Conservation (phyloP, 202 grass and related monocot species). For the Setaria italica region DNA sequence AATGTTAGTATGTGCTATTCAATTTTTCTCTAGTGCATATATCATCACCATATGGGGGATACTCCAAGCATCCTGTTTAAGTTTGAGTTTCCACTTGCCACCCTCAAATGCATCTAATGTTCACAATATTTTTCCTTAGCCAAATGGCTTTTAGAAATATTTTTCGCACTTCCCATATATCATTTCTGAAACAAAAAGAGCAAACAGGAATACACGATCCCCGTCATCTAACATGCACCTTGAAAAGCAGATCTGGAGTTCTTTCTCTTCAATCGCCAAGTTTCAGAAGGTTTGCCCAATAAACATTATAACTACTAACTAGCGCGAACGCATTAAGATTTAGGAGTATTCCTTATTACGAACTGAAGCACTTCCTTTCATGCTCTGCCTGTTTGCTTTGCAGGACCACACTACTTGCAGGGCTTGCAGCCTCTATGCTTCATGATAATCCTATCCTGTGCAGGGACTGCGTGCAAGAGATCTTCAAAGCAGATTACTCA, state of each 20-base stretch:
- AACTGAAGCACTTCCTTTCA: neutral
- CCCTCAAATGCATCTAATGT: neutral
- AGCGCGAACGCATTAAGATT: too few relatives aligned
- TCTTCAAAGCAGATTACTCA: neutral
- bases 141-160: neutral
- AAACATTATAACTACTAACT: neutral
- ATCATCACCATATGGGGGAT: too few relatives aligned
- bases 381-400: neutral
- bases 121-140: neutral
- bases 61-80: neutral
- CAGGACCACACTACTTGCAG: slow-evolving; percentile 4
- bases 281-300: too few relatives aligned
- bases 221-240: neutral
- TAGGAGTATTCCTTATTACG: neutral
- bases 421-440: neutral
- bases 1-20: neutral
- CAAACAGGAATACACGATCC: too few relatives aligned
- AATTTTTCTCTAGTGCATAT: too few relatives aligned
- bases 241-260: neutral
- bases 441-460: neutral
- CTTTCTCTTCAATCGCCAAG: neutral
- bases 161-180: neutral
- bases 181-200: neutral
- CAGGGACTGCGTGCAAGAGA: neutral
- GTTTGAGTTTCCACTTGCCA: neutral